phyloP scores from a whole-genome alignment of 805 yeast genomes.

The Saccharomycopsis fibuligera region DNA sequence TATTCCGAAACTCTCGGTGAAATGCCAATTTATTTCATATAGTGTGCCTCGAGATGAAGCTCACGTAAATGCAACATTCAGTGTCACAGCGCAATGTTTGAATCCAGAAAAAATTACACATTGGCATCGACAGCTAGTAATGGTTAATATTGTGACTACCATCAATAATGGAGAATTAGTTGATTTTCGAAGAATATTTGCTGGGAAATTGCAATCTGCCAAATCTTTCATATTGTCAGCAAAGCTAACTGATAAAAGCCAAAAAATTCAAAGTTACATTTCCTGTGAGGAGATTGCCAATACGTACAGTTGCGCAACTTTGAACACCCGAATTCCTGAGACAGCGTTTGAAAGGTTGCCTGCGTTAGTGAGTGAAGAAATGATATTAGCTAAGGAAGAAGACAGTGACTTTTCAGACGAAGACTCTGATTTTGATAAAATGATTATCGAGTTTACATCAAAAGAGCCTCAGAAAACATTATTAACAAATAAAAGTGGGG shows the following conservation, averaged over 20 bases:
- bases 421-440: slow-evolving; percentile 17
- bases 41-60: slow-evolving; percentile 3
- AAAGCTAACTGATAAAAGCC: slow-evolving; percentile 21
- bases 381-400: slow-evolving; percentile 20
- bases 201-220: slow-evolving; percentile 24
- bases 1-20: slow-evolving; percentile 34
- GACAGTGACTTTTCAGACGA: slow-evolving; percentile 25
- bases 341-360: slow-evolving; percentile 4
- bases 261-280: slow-evolving; percentile 28
- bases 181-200: slow-evolving; percentile 38
- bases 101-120: slow-evolving; percentile 14
- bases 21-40: slow-evolving; percentile 21
- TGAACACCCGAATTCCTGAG: slow-evolving; percentile 21
- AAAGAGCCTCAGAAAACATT: background rate
- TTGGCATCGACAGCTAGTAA: slow-evolving; percentile 32
- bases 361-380: no score
- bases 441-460: slow-evolving; percentile 7
- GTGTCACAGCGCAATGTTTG: slow-evolving; percentile 24
- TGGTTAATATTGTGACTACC: slow-evolving; percentile 29
- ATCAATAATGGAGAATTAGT: slow-evolving; percentile 32
- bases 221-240: slow-evolving; percentile 28
- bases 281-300: slow-evolving; percentile 35
- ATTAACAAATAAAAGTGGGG: no score
- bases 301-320: slow-evolving; percentile 26
- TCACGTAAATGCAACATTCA: slow-evolving; percentile 2